phyloP scores from a whole-genome alignment of 805 yeast genomes.

The Scheffersomyces stipitis region DNA sequence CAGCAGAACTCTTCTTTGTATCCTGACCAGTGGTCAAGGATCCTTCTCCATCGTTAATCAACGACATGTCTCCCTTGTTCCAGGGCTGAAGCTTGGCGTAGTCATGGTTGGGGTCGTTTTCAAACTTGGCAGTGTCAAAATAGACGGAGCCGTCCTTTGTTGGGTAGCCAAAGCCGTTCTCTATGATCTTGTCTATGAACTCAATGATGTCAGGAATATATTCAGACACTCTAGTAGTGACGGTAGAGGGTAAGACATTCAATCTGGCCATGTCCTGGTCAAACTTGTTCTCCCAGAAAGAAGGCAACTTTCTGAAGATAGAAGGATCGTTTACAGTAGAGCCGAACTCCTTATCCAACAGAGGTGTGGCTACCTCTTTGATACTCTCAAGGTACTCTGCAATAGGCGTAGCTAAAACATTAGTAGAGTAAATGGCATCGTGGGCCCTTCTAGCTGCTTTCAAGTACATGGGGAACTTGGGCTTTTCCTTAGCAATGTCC shows the following conservation, averaged over 20 bases:
- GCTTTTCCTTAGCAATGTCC: slow-evolving; percentile 53
- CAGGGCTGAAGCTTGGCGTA: slow-evolving; percentile 98
- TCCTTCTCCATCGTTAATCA: slow-evolving; percentile 95
- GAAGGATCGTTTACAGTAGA: slow-evolving; percentile 79
- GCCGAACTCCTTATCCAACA: slow-evolving; percentile 72
- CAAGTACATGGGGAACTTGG: slow-evolving; percentile 86
- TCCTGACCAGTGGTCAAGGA: slow-evolving; percentile 55
- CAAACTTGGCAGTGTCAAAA: slow-evolving; percentile 86
- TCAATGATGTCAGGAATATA: slow-evolving; percentile 88
- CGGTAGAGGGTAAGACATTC: slow-evolving; percentile 80
- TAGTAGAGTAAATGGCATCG: slow-evolving; percentile 36
- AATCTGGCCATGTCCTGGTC: slow-evolving; percentile 82
- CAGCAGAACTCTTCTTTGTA: slow-evolving; percentile 73
- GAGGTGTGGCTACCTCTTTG: slow-evolving; percentile 76
- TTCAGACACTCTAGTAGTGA: slow-evolving; percentile 93
- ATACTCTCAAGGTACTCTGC: slow-evolving; percentile 46
- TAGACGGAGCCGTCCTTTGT: slow-evolving; percentile 93
- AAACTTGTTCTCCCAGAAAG: slow-evolving; percentile 85
- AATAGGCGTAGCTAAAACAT: slow-evolving; percentile 20
- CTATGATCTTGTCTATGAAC: slow-evolving; percentile 72
- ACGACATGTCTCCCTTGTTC: slow-evolving; percentile 86
- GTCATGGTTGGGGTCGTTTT: slow-evolving; percentile 64
- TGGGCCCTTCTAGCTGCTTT: slow-evolving; percentile 60
- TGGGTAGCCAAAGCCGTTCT: slow-evolving; percentile 79
- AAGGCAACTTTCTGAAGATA: slow-evolving; percentile 77